A percentile compares a stretch with the other conserved stretches of the same genome.
Conservation (phyloP, 441 rosid species). For the Biscutella auriculata region DNA sequence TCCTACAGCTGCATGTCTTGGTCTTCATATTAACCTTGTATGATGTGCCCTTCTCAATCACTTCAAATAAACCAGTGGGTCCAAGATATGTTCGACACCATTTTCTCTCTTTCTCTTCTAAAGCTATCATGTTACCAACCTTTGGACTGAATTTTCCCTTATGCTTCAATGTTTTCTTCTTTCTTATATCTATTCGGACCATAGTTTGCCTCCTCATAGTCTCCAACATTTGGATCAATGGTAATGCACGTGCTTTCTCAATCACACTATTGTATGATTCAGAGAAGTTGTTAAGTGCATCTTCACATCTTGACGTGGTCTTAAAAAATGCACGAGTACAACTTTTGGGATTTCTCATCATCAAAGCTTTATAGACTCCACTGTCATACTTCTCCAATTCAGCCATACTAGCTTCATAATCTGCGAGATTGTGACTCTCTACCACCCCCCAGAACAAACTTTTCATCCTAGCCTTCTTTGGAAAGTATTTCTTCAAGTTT, state of each 20-base stretch:
- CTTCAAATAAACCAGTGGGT: neutral
- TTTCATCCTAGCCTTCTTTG: neutral
- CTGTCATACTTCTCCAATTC: neutral
- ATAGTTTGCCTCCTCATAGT: neutral
- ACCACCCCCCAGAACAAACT: neutral
- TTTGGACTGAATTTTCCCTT: neutral
- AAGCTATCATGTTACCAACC: neutral
- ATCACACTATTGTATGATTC: neutral
- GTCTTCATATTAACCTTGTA: neutral
- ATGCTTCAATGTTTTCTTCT: neutral
- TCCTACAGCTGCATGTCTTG: neutral
- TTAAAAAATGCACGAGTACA: neutral
- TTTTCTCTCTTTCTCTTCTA: neutral
- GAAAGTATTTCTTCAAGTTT: neutral
- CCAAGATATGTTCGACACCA: neutral
- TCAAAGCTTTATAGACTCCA: neutral
- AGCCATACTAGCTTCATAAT: neutral
- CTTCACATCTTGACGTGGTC: neutral
- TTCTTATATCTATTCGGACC: neutral
- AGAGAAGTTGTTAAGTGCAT: neutral
- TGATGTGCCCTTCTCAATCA: rapidly evolving
- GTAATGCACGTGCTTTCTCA: neutral
- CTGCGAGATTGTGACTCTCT: neutral
- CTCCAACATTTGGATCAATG: too few species aligned
- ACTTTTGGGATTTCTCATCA: neutral